A percentile compares a stretch with the other conserved stretches of the same genome.
phyloP scores from a whole-genome alignment of 768 basidiomycete species.

The Russula griseocarnosa region DNA sequence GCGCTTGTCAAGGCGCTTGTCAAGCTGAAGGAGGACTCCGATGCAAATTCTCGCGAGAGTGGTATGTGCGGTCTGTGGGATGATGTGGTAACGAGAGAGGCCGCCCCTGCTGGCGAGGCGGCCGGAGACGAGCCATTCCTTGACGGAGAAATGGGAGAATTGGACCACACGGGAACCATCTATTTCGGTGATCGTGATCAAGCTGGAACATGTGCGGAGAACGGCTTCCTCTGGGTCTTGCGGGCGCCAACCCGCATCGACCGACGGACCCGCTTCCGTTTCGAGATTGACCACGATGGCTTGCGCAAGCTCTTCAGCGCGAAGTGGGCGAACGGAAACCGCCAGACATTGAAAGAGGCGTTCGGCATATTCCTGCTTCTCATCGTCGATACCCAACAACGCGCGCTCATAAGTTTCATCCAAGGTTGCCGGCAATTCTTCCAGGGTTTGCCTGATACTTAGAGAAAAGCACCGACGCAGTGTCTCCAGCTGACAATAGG shows the following conservation, averaged over 20 bases:
- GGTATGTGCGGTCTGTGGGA: background rate
- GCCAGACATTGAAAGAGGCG: slow-evolving; percentile 13
- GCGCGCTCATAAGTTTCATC: slow-evolving; percentile 11
- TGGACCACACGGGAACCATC: background rate
- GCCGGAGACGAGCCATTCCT: slow-evolving; percentile 11
- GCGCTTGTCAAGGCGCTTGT: background rate
- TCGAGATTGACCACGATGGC: slow-evolving; percentile 3
- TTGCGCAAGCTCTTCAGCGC: slow-evolving; percentile 13
- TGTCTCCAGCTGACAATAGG: slow-evolving; percentile 8
- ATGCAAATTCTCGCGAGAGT: slow-evolving; percentile 4
- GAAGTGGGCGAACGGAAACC: background rate
- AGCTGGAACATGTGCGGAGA: slow-evolving; percentile 8
- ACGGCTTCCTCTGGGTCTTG: slow-evolving; percentile 4
- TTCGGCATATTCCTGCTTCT: background rate
- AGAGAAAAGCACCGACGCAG: slow-evolving; percentile 4
- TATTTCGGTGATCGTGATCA: slow-evolving; percentile 3
- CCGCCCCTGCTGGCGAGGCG: background rate
- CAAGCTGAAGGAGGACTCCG: slow-evolving; percentile 7
- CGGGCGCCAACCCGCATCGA: background rate
- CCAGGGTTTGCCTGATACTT: slow-evolving; percentile 1
- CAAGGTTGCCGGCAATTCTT: slow-evolving; percentile 5
- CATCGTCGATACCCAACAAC: slow-evolving; percentile 1
- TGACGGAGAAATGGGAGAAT: slow-evolving; percentile 1
- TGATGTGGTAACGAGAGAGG: slow-evolving; percentile 3
- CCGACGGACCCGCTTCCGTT: background rate